phyloP scores from a whole-genome alignment of 2,329 filamentous ascomycete genomes.

The Trichoderma atrobrunneum region DNA sequence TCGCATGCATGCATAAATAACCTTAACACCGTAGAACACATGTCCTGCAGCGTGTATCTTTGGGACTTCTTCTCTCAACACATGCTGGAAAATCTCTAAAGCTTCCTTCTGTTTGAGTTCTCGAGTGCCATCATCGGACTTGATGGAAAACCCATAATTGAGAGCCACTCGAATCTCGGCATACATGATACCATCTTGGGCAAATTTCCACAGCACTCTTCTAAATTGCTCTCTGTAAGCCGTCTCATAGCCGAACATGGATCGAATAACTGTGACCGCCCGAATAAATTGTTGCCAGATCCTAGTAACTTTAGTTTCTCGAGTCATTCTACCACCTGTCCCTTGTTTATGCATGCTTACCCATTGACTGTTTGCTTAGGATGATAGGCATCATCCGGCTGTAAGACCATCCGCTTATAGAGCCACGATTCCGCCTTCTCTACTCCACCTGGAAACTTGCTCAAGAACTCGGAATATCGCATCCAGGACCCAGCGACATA shows the following conservation, averaged over 20 bases:
- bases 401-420: background rate
- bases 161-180: conserved; percentile 10
- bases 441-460: background rate
- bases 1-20: conserved; percentile 82
- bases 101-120: conserved; percentile 2
- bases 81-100: conserved; percentile 31
- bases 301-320: background rate
- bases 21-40: conserved; percentile 76
- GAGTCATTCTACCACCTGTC: background rate
- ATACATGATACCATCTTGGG: conserved; percentile 8
- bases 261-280: conserved; percentile 3
- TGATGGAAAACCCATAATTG: conserved; percentile 2
- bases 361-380: conserved; percentile 4
- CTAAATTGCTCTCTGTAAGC: conserved; percentile 2
- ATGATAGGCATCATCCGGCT: conserved; percentile 4
- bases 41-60: conserved; percentile 67
- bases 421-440: background rate
- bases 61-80: conserved; percentile 82
- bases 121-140: background rate
- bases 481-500: conserved; percentile 7
- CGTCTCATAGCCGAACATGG: conserved; percentile 1
- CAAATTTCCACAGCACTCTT: conserved; percentile 1
- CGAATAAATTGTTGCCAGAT: conserved; percentile 9
- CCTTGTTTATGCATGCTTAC: background rate
- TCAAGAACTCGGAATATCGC: background rate